Base-by-base conservation (phyloP, 768 basidiomycete species). In the Tricholoma furcatifolium region DNA sequence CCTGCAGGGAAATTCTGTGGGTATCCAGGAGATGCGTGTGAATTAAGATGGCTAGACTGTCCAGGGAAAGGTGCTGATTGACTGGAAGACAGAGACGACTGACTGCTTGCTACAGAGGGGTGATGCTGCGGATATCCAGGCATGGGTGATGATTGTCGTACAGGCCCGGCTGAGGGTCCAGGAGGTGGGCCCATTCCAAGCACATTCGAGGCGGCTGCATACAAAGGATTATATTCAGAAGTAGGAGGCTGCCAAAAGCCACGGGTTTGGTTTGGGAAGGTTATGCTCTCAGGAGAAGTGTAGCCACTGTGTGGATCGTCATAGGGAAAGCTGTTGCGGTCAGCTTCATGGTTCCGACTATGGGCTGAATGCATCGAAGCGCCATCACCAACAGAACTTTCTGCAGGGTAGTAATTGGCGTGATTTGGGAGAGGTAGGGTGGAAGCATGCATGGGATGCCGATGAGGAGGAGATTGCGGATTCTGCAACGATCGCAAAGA, bases 181-280 rank as follows among this genome's bases (percentile, higher is more conserved):
- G 79, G 80, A 41, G 86, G 86, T 17, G 82, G 87, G 0, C 79
- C 83, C 81, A 89, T 84, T 14, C 90, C 90, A 14, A 93, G 76
- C 8, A 91, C 86, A 65, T 87, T 82, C 8, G 90, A 89, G 8
- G 91, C 91, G 12, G 89, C 90, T 9, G 80, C 78, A 65, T 89
- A 87, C 11, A 90, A 67, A 34, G 77, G 72, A 63, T 84, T 81
- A 58, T 81, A 83, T 48, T 79, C 77, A 30, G 67, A 67, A 14
- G 67, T 64, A 45, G 57, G 69, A 9, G 72, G 61, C 40, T 62
- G 63, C 67, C 66, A 66, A 38, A 47, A 36, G 32, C 23, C 41
- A 38, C 50, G 62, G 55, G 38, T 66, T 27, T 32, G 70, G 54
- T 44, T 63, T 53, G 53, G 55, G 54, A 62, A 47, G 14, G 66